Conservation (phyloP, 108 stramenopile species). For the Parmales sp. region DNA sequence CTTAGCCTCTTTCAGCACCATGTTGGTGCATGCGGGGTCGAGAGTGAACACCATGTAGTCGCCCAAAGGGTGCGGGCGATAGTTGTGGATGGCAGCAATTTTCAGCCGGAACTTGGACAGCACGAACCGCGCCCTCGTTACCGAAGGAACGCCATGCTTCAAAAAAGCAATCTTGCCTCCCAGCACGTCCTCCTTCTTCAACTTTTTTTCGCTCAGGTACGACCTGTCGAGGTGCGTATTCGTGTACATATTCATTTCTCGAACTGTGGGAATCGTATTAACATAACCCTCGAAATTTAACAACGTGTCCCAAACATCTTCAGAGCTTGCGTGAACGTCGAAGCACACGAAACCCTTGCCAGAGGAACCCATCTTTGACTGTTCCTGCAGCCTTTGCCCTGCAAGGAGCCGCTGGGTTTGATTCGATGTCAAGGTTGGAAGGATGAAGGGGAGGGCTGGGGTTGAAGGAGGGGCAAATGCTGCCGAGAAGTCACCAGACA, state of each 20-base stretch:
- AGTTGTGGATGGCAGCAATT: slow-evolving; percentile 74
- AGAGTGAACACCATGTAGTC: slow-evolving; percentile 76
- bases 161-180: slow-evolving; percentile 38
- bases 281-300: slow-evolving; percentile 76
- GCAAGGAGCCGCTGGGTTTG: slow-evolving; percentile 33
- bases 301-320: slow-evolving; percentile 70
- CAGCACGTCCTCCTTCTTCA: slow-evolving; percentile 47
- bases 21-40: slow-evolving; percentile 64
- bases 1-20: slow-evolving; percentile 68
- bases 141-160: slow-evolving; percentile 60
- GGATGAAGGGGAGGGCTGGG: slow-evolving; percentile 55
- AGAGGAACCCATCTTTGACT: slow-evolving; percentile 70
- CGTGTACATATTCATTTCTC: slow-evolving; percentile 65
- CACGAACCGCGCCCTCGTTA: slow-evolving; percentile 61
- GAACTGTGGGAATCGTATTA: slow-evolving; percentile 64
- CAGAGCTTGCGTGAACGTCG: slow-evolving; percentile 62
- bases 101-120: slow-evolving; percentile 70
- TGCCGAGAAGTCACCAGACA: too few relatives aligned
- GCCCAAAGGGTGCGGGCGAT: slow-evolving; percentile 62
- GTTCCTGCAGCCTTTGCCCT: slow-evolving; percentile 66
- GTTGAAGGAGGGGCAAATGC: too few relatives aligned
- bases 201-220: slow-evolving; percentile 51
- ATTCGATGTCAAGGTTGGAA: slow-evolving; percentile 42
- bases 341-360: slow-evolving; percentile 70
- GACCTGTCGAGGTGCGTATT: slow-evolving; percentile 54